Evolutionary conservation across 768 basidiomycete species (phyloP).

Genomic region (Mycena amicta): DNA sequence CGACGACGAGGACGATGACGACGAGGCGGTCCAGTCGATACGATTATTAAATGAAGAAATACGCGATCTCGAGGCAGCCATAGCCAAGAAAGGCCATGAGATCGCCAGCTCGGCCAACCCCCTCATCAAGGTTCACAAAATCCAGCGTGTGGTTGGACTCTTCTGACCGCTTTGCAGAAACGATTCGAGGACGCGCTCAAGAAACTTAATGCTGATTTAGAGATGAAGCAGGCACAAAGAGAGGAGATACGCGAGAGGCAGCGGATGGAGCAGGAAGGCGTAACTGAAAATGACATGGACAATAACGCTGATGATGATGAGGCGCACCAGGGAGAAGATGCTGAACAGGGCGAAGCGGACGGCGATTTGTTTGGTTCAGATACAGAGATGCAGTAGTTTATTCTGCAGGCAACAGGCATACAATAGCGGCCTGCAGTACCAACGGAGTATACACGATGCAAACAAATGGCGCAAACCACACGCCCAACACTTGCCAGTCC

Average conservation of each 20-base stretch:
- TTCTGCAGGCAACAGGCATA: constrained; percentile 45
- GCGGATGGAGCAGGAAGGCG: constrained; percentile 70
- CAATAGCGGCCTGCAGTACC: constrained; percentile 68
- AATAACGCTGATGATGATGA: constrained; percentile 20
- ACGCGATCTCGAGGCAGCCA: constrained; percentile 83
- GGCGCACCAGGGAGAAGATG: neutral
- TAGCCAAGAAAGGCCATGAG: constrained; percentile 82
- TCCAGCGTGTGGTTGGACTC: too few relatives aligned
- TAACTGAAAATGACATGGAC: constrained; percentile 38
- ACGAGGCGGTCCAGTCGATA: constrained; percentile 76
- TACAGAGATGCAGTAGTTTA: constrained; percentile 30
- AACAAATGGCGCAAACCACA: constrained; percentile 83
- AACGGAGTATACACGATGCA: constrained; percentile 80
- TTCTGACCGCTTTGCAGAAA: too few relatives aligned
- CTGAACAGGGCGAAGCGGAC: constrained; percentile 19
- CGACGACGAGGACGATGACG: constrained; percentile 76
- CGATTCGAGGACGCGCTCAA: constrained; percentile 92
- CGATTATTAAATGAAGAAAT: constrained; percentile 89
- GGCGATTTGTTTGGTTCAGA: constrained; percentile 54
- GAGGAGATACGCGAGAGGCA: constrained; percentile 81
- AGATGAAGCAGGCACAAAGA: constrained; percentile 78
- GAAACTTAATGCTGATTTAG: constrained; percentile 84
- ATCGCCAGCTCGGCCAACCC: constrained; percentile 84
- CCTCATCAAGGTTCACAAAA: constrained; percentile 85
- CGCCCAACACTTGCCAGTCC: constrained; percentile 79